These are phyloP conservation scores for Vaccinium macrocarpon DNA, from an alignment of 148 eudicot species.

Conservation along the genomic window DNA sequence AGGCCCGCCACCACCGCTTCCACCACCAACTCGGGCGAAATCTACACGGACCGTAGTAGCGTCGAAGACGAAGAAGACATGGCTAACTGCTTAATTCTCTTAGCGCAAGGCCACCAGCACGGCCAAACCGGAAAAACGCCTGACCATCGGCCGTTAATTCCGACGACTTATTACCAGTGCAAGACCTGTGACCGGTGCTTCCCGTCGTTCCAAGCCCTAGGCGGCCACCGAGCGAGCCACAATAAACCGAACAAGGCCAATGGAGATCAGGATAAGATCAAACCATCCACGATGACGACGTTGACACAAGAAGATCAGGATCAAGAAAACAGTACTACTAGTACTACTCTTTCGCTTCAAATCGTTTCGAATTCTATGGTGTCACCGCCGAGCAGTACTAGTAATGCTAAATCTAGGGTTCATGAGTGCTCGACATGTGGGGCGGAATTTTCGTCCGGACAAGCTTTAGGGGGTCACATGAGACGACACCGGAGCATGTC, in stretches of 20 bases:
- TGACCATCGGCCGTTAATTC: too few relatives aligned
- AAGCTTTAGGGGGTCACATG: constrained; percentile 58
- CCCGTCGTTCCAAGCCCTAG: constrained; percentile 49
- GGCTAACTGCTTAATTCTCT: constrained; percentile 79
- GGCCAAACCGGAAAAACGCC: neutral
- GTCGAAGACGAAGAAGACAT: constrained; percentile 55
- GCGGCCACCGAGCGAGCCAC: constrained; percentile 58
- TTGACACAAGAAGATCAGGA: neutral
- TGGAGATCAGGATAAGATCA: constrained; percentile 12
- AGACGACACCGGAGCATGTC: constrained; percentile 47
- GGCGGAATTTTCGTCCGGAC: constrained; percentile 46
- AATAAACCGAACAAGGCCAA: constrained; percentile 30
- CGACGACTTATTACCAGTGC: constrained; percentile 33
- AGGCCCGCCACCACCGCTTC: constrained; percentile 19
- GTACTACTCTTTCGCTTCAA: constrained; percentile 45
- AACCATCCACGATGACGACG: neutral
- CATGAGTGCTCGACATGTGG: constrained; percentile 51
- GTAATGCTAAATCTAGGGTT: constrained; percentile 21
- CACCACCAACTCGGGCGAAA: constrained; percentile 11
- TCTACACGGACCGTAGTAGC: neutral
- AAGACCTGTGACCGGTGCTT: constrained; percentile 46
- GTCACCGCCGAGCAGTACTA: neutral
- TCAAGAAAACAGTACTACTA: neutral
- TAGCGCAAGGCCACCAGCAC: constrained; percentile 50
- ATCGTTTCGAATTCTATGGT: constrained; percentile 21